phyloP scores from a whole-genome alignment of 257 asterid species.

The Echium plantagineum region DNA sequence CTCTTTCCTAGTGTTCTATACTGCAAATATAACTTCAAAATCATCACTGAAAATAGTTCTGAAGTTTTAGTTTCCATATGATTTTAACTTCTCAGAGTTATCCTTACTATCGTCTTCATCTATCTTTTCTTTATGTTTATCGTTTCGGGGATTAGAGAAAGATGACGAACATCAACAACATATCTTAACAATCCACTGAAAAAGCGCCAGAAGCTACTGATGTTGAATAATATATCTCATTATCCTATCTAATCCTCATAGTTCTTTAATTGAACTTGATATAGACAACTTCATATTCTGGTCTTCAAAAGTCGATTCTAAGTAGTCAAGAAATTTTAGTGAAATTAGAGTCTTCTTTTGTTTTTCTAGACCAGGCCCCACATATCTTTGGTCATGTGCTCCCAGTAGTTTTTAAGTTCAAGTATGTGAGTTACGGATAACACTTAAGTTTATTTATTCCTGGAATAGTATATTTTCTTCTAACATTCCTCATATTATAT shows the following conservation, averaged over 20 bases:
- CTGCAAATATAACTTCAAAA: neutral
- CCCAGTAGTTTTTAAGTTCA: neutral
- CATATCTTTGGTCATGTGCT: neutral
- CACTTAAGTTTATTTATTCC: neutral
- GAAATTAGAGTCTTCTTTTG: neutral
- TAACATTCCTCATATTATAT: slow-evolving; percentile 71
- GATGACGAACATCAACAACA: neutral
- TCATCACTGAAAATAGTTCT: neutral
- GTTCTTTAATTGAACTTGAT: neutral
- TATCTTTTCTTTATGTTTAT: too few species aligned
- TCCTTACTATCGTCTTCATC: neutral
- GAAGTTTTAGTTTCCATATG: neutral
- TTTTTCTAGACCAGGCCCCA: neutral
- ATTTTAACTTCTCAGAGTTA: neutral
- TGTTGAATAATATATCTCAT: neutral
- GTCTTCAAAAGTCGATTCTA: too few species aligned
- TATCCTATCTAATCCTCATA: neutral
- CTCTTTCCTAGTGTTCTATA: too few species aligned
- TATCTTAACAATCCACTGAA: neutral
- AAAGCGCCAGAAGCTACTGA: neutral
- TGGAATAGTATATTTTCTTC: slow-evolving; percentile 23
- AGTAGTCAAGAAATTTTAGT: neutral
- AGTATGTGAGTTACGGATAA: neutral
- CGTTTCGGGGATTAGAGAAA: too few species aligned
- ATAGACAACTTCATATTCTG: neutral